phyloP scores from a whole-genome alignment of 805 yeast genomes.

The Ascoidea tarda region DNA sequence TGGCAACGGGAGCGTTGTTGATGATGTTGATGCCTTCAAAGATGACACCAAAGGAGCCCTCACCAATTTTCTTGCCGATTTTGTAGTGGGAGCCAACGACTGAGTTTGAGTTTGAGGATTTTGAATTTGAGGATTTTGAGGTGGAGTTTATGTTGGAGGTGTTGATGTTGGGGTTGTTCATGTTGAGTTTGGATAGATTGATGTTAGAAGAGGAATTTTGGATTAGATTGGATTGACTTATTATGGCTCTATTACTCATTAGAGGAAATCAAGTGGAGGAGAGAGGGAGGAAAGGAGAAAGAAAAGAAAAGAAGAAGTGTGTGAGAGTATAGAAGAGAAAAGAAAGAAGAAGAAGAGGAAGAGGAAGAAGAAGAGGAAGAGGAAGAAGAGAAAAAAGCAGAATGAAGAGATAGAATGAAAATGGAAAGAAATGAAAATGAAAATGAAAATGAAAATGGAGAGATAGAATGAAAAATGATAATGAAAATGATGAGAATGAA shows the following conservation, averaged over 20 bases:
- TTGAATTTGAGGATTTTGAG: not conserved
- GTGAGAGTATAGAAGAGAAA: too few species aligned
- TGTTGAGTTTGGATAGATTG: too few species aligned
- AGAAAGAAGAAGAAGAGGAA: too few species aligned
- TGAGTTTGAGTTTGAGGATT: conserved; percentile 5
- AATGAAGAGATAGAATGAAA: too few species aligned
- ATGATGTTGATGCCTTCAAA: conserved; percentile 91
- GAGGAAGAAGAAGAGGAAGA: too few species aligned
- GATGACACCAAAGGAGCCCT: conserved; percentile 95
- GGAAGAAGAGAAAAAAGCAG: too few species aligned
- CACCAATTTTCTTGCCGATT: conserved; percentile 96
- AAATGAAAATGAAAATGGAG: too few species aligned
- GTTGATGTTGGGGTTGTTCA: not conserved
- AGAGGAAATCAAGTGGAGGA: too few species aligned
- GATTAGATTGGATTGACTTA: not conserved
- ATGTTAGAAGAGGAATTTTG: not conserved
- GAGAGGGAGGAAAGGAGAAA: too few species aligned
- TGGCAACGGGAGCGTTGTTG: conserved; percentile 88
- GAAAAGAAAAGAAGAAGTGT: too few species aligned
- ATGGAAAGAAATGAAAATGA: too few species aligned
- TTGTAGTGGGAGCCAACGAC: conserved; percentile 89
- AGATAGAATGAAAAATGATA: not conserved
- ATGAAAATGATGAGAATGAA: not conserved
- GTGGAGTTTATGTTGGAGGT: not conserved
- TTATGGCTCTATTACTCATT: not conserved